A percentile compares a stretch with the other conserved stretches of the same genome.
Conservation (phyloP, 1,284 basidiomycete genomes). For the Heimioporus retisporus region DNA sequence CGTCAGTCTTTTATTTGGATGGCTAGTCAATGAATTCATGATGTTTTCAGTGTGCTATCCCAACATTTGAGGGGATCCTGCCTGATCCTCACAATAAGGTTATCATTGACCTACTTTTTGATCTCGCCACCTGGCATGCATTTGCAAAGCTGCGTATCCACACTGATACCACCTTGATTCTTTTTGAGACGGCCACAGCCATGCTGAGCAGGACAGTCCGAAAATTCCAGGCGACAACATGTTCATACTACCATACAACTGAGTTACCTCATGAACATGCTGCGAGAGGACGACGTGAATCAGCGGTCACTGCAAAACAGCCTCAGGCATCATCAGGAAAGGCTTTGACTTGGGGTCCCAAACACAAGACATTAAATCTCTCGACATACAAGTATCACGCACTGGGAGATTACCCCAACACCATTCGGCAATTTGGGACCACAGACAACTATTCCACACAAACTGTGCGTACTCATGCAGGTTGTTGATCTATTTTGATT, state of each 20-base stretch:
- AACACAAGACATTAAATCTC: no score
- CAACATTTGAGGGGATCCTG: background rate
- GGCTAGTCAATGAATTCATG: background rate
- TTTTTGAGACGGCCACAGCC: background rate
- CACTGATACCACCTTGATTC: background rate
- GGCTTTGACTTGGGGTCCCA: no score
- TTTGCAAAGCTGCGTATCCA: background rate
- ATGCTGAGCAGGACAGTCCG: background rate
- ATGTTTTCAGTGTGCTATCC: background rate
- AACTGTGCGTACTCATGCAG: background rate
- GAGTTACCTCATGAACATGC: no score
- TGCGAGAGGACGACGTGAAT: no score
- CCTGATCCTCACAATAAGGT: background rate
- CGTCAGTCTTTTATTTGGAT: background rate
- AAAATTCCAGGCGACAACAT: background rate
- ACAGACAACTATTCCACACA: slow-evolving; percentile 1
- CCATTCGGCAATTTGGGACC: background rate
- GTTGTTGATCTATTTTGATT: background rate
- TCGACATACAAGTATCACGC: background rate
- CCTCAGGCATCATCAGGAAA: no score
- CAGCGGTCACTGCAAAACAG: no score
- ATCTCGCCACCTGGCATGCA: background rate
- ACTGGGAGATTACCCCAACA: background rate
- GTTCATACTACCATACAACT: no score
- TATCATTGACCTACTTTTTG: background rate